Base-by-base conservation (phyloP, 441 rosid species). In the Erodium texanum region DNA sequence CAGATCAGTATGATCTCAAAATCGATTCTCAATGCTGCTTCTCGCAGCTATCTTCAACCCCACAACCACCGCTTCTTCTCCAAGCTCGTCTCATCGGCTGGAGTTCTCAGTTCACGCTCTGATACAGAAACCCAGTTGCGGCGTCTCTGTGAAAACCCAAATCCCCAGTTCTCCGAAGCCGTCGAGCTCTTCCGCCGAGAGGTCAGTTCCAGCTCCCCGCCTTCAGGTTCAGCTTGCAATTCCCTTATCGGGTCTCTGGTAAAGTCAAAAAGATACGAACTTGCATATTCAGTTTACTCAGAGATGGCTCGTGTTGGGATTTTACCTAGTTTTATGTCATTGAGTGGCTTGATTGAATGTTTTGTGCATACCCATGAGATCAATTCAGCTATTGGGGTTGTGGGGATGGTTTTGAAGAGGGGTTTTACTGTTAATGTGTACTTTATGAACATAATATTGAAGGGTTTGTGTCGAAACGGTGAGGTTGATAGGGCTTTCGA, bases 321-420 rank as follows among this genome's bases (percentile, higher is more conserved):
- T 27, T 73, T 74, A 48, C 77, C 82, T 20, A 76, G 66, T 68
- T 84, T 89, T 65, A 65, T 0, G 24, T 81, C 93, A 1, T 65
- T 87, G 71, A 83, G 87, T 74, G 81, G 86, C 24, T 62, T 87
- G 24, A 77, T 89, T 56, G 85, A 81, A 69, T 81, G 86, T 67
- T 80, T 82, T 76, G 82, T 87, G 76, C 69, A 75, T 77, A 66
- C 76, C 12, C 67, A 61, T 62, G 74, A 74, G 65, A 64, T 73
- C 1, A 68, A 71, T n/a, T 77, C 79, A 19, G 84, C 86, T 1
- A 19, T 58, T 5, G 86, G 91, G 19, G 91, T 83, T 8, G 41
- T 87, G 11, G 81, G 85, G 1, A 74, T 81, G 82, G 79, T 87
- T 20, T 18, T 86, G 1, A 84, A 82, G 82, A 84, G 90, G 32